A percentile compares a stretch with the other conserved stretches of the same genome.
These are phyloP conservation scores for Amanita thiersii DNA, from an alignment of 768 basidiomycete genomes.

Conservation along the genomic window DNA sequence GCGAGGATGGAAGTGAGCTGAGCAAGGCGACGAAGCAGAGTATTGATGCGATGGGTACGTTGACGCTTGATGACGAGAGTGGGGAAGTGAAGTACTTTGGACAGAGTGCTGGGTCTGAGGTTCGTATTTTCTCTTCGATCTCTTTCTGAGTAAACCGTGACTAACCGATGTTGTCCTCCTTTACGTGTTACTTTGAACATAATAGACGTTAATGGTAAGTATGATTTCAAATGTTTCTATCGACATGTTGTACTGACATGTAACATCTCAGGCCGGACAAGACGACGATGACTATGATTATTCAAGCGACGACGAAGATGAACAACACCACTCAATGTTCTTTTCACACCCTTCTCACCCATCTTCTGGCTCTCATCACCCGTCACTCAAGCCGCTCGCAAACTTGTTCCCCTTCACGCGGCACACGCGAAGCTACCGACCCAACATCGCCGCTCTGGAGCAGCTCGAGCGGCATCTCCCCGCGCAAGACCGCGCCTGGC, in stretches of 20 bases:
- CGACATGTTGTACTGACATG: neutral
- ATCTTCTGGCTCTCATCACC: slow-evolving; percentile 15
- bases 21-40: slow-evolving; percentile 23
- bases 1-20: no score
- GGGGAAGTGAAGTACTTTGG: slow-evolving; percentile 62
- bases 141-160: no score
- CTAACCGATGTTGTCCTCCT: neutral
- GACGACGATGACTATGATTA: slow-evolving; percentile 24
- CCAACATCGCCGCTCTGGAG: slow-evolving; percentile 20
- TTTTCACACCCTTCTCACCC: no score
- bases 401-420: slow-evolving; percentile 34
- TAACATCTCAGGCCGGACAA: slow-evolving; percentile 11
- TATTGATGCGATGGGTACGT: slow-evolving; percentile 55
- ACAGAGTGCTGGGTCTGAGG: slow-evolving; percentile 56
- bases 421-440: slow-evolving; percentile 18
- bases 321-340: no score
- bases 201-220: slow-evolving; percentile 25
- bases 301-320: slow-evolving; percentile 19
- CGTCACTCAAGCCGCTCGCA: slow-evolving; percentile 28
- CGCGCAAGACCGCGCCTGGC: slow-evolving; percentile 28
- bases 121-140: slow-evolving; percentile 14
- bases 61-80: slow-evolving; percentile 48
- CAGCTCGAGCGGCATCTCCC: slow-evolving; percentile 36
- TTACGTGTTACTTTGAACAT: no score
- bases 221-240: neutral